phyloP scores from a whole-genome alignment of 2,329 filamentous ascomycete genomes.

The Coniella vitis region DNA sequence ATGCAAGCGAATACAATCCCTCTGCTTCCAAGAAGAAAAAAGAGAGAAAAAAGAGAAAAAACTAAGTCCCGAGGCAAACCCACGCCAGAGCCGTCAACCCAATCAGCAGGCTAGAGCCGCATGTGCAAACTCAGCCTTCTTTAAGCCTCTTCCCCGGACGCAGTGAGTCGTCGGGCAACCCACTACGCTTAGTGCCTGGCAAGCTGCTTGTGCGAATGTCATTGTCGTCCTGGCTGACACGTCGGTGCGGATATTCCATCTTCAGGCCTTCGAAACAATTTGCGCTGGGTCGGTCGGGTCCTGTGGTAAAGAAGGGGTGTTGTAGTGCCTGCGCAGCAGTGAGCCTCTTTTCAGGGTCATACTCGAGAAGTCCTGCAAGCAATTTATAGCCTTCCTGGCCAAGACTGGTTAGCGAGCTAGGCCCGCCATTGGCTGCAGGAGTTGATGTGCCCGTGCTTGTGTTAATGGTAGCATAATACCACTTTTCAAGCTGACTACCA shows the following conservation, averaged over 20 bases:
- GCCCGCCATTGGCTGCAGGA: slow-evolving; percentile 24
- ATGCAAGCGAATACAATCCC: too few species aligned
- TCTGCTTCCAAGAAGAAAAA: too few species aligned
- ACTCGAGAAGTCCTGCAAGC: slow-evolving; percentile 77
- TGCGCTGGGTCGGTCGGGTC: slow-evolving; percentile 58
- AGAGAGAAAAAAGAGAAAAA: too few species aligned
- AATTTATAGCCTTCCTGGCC: slow-evolving; percentile 76
- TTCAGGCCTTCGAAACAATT: slow-evolving; percentile 91
- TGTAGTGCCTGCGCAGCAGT: slow-evolving; percentile 84
- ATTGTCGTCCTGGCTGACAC: slow-evolving; percentile 91
- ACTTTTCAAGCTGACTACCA: slow-evolving; percentile 61
- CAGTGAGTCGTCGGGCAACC: slow-evolving; percentile 73
- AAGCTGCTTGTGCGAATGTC: slow-evolving; percentile 88
- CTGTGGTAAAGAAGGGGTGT: slow-evolving; percentile 79
- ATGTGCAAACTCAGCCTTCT: slow-evolving; percentile 41
- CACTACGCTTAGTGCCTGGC: slow-evolving; percentile 85
- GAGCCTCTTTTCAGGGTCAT: slow-evolving; percentile 82
- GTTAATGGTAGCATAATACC: slow-evolving; percentile 68
- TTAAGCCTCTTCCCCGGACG: slow-evolving; percentile 56
- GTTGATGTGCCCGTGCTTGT: slow-evolving; percentile 44
- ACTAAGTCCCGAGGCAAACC: too few species aligned
- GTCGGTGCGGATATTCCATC: slow-evolving; percentile 79
- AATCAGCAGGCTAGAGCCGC: too few species aligned
- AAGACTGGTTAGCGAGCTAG: slow-evolving; percentile 47
- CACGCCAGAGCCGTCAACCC: background rate